Evolutionary conservation across 2,329 filamentous ascomycete genomes (phyloP).

Genomic region (Rhinocladiella mackenziei): DNA sequence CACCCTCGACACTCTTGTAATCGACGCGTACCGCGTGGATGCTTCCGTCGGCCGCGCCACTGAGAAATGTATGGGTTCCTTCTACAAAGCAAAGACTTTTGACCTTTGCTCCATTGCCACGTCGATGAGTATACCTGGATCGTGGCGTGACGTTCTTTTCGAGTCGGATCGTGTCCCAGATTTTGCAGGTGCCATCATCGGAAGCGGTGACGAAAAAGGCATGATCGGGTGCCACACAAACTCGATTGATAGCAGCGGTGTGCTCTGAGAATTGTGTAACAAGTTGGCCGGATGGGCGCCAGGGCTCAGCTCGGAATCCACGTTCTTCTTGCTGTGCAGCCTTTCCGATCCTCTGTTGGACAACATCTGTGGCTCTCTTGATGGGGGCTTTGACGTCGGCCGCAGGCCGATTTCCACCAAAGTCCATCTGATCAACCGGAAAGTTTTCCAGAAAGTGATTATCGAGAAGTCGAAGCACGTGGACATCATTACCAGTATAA

Average conservation of each 20-base stretch:
- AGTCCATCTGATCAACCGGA: slow-evolving; percentile 56
- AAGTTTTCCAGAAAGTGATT: slow-evolving; percentile 71
- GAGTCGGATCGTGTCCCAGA: slow-evolving; percentile 87
- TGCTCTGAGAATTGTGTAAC: slow-evolving; percentile 90
- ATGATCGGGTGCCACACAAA: slow-evolving; percentile 82
- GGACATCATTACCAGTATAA: slow-evolving; percentile 72
- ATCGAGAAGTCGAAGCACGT: slow-evolving; percentile 64
- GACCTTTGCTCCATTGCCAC: slow-evolving; percentile 67
- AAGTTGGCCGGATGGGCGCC: slow-evolving; percentile 78
- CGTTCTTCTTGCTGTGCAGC: slow-evolving; percentile 19
- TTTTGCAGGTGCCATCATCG: slow-evolving; percentile 82
- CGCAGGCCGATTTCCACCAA: slow-evolving; percentile 76
- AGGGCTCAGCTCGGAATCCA: slow-evolving; percentile 49
- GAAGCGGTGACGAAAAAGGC: slow-evolving; percentile 91
- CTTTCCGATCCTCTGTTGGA: slow-evolving; percentile 29
- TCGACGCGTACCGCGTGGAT: slow-evolving; percentile 87
- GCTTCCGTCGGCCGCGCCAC: slow-evolving; percentile 82
- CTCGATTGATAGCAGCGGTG: slow-evolving; percentile 71
- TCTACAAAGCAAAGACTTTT: slow-evolving; percentile 86
- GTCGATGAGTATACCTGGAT: slow-evolving; percentile 78
- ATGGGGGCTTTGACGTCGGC: slow-evolving; percentile 54
- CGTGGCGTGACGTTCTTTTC: slow-evolving; percentile 88
- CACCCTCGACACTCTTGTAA: slow-evolving; percentile 54
- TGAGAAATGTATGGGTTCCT: slow-evolving; percentile 88
- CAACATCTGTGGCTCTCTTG: slow-evolving; percentile 50